These are phyloP conservation scores for Tardiomyces depauwii DNA, from an alignment of 1,139 yeast genomes.

Conservation along the genomic window DNA sequence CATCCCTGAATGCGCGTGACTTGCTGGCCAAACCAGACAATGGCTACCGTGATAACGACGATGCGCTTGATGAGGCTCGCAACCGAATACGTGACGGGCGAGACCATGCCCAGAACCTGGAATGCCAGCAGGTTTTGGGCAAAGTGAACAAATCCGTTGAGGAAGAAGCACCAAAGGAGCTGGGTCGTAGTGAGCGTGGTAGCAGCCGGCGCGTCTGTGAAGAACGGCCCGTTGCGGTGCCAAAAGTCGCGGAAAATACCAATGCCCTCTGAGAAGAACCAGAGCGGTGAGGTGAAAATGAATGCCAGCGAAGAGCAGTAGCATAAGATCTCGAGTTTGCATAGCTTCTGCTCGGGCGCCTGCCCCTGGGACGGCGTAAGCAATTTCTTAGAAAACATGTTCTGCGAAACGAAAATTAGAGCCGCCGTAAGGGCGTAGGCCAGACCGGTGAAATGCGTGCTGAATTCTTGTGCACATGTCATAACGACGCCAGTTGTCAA, in stretches of 20 bases:
- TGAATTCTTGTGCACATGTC: constrained; percentile 45
- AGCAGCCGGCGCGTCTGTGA: background rate
- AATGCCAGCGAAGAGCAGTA: constrained; percentile 83
- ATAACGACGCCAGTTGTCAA: constrained; percentile 74
- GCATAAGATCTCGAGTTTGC: constrained; percentile 71
- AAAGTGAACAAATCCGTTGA: constrained; percentile 71
- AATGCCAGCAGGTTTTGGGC: constrained; percentile 80
- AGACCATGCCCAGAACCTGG: constrained; percentile 72
- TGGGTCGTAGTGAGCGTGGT: constrained; percentile 10
- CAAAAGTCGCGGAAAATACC: constrained; percentile 2
- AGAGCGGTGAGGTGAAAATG: constrained; percentile 63
- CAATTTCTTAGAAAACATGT: constrained; percentile 78
- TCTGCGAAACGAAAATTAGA: constrained; percentile 81
- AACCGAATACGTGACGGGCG: constrained; percentile 85
- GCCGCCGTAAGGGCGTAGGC: constrained; percentile 69
- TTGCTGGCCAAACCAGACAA: constrained; percentile 57
- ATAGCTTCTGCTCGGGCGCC: constrained; percentile 39
- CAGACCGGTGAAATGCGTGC: constrained; percentile 49
- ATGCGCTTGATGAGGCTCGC: constrained; percentile 84
- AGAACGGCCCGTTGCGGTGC: constrained; percentile 1
- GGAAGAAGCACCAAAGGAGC: constrained; percentile 11
- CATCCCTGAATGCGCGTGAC: constrained; percentile 45
- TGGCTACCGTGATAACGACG: constrained; percentile 70
- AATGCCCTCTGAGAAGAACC: constrained; percentile 52
- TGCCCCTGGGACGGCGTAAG: constrained; percentile 36